These are phyloP conservation scores for Metarhizium guizhouense DNA, from an alignment of 2,329 filamentous ascomycete species.

Conservation along the genomic window DNA sequence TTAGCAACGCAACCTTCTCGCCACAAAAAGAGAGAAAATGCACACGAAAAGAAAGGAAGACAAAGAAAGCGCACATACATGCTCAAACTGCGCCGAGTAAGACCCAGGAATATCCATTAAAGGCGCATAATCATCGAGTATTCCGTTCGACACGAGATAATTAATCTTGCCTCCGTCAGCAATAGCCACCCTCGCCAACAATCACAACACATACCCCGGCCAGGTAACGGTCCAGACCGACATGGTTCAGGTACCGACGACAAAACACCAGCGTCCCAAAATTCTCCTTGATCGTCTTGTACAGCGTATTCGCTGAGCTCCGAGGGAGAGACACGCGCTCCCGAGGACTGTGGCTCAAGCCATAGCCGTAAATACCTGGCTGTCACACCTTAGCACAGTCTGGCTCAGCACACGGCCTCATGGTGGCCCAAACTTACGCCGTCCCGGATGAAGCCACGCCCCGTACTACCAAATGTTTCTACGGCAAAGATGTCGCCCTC, in stretches of 20 bases:
- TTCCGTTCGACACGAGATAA: constrained; percentile 44
- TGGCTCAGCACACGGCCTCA: neutral
- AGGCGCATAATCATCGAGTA: constrained; percentile 48
- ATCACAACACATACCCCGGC: constrained; percentile 36
- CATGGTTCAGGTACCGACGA: constrained; percentile 52
- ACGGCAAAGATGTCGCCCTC: constrained; percentile 89
- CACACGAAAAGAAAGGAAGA: no score
- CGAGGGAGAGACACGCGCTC: constrained; percentile 29
- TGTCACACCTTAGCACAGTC: constrained; percentile 13
- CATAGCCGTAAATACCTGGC: constrained; percentile 43
- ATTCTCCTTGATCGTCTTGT: constrained; percentile 51
- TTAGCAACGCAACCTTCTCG: constrained; percentile 1
- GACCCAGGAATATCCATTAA: constrained; percentile 50
- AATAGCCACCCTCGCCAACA: neutral
- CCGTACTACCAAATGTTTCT: constrained; percentile 87
- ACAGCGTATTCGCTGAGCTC: constrained; percentile 44
- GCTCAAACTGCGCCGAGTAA: constrained; percentile 57
- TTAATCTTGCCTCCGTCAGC: constrained; percentile 36
- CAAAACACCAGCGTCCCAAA: constrained; percentile 55
- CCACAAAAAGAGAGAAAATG: neutral
- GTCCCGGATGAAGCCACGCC: constrained; percentile 70
- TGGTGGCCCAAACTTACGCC: constrained; percentile 43
- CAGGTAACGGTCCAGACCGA: constrained; percentile 51
- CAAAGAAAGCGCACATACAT: constrained; percentile 20
- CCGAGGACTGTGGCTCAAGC: constrained; percentile 28